These are phyloP conservation scores for Calvatia gigantea DNA, from an alignment of 768 basidiomycete genomes.

Conservation along the genomic window DNA sequence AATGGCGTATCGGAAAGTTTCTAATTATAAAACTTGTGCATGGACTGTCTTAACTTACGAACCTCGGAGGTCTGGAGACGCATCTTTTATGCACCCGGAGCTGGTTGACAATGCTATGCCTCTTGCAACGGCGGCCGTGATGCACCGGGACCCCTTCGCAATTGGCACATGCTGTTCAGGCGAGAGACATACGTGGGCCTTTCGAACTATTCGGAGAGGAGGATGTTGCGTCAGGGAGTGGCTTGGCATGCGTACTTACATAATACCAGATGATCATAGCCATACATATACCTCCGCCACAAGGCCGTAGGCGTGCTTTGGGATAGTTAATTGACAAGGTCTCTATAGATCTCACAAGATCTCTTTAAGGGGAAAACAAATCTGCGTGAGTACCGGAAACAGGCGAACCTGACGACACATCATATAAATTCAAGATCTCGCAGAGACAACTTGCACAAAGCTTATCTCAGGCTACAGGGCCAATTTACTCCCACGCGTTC, in stretches of 20 bases:
- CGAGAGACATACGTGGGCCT: too few species aligned
- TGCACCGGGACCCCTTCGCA: too few species aligned
- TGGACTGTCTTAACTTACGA: background rate
- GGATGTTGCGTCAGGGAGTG: background rate
- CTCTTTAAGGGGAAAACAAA: slow-evolving; percentile 8
- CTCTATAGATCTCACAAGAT: slow-evolving; percentile 3
- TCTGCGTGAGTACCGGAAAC: slow-evolving; percentile 2
- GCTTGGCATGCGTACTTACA: background rate
- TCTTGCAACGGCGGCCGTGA: background rate
- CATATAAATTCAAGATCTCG: background rate
- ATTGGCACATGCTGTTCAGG: too few species aligned
- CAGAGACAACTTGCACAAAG: background rate
- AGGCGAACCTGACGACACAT: background rate
- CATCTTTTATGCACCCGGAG: background rate
- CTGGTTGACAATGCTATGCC: background rate
- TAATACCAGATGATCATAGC: background rate
- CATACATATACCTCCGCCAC: background rate
- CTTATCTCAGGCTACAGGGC: slow-evolving; percentile 3
- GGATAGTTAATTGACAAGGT: background rate
- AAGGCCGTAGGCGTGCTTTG: background rate
- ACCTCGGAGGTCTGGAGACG: background rate
- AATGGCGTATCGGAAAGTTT: background rate
- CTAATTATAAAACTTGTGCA: background rate
- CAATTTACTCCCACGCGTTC: background rate
- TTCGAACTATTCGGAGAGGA: background rate